Evolutionary conservation across 306 rosid genomes (phyloP).

Genomic region (Castanea sativa): DNA sequence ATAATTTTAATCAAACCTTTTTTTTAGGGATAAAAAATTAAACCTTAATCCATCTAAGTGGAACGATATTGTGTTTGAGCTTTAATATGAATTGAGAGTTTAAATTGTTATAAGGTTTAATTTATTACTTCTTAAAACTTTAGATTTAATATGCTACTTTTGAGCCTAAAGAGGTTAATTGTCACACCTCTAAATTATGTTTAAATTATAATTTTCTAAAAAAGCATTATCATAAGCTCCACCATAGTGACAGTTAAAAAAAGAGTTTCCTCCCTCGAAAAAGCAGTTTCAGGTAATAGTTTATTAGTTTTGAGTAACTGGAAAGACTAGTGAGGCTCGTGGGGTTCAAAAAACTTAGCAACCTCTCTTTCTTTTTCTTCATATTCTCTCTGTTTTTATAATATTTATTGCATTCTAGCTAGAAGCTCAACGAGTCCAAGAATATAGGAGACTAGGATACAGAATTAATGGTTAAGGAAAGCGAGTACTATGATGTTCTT

Average conservation of each 20-base stretch:
- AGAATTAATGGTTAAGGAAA: slow-evolving; percentile 63
- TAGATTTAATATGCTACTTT: no score
- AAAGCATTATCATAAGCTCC: slow-evolving; percentile 23
- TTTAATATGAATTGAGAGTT: no score
- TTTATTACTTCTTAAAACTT: no score
- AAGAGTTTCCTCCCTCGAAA: slow-evolving; percentile 67
- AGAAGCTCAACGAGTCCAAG: neutral
- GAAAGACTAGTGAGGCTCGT: slow-evolving; percentile 46
- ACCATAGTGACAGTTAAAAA: slow-evolving; percentile 36
- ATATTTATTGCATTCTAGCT: neutral
- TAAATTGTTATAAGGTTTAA: no score
- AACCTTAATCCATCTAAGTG: no score
- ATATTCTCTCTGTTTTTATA: neutral
- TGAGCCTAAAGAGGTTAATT: no score
- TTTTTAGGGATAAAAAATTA: no score
- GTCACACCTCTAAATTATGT: no score
- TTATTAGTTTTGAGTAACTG: slow-evolving; percentile 52
- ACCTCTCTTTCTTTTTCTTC: slow-evolving; percentile 6
- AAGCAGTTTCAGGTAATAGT: slow-evolving; percentile 42
- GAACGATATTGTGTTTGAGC: no score
- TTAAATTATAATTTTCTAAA: no score
- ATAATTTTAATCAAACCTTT: no score
- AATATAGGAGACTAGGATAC: neutral
- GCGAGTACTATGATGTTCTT: slow-evolving; percentile 82
- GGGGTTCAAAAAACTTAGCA: slow-evolving; percentile 15